Conservation (phyloP, 1,139 yeast species). For the Geotrichum klebahnii region DNA sequence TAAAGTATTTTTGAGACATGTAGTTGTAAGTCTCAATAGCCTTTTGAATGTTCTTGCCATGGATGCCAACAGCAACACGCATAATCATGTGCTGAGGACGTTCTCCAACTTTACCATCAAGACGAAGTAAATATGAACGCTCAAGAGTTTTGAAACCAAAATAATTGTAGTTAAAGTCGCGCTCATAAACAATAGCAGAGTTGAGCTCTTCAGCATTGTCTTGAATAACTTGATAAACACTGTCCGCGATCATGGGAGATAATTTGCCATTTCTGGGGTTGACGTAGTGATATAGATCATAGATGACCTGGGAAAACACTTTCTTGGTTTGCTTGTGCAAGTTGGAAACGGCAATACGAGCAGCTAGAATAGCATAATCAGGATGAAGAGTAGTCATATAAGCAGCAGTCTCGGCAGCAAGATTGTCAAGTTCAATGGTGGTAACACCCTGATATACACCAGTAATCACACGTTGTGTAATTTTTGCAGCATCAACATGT, state of each 20-base stretch:
- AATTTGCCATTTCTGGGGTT: constrained; percentile 72
- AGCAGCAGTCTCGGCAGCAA: constrained; percentile 97
- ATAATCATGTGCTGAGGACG: constrained; percentile 86
- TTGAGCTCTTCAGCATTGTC: constrained; percentile 66
- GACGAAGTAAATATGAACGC: constrained; percentile 71
- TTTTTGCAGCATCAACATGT: constrained; percentile 83
- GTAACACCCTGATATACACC: constrained; percentile 96
- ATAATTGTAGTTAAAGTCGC: constrained; percentile 78
- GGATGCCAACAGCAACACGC: constrained; percentile 89
- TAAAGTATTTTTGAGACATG: constrained; percentile 80
- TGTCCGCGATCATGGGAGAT: constrained; percentile 79
- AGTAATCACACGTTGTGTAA: constrained; percentile 81
- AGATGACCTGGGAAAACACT: constrained; percentile 75
- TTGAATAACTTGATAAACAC: constrained; percentile 59
- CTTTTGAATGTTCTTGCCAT: constrained; percentile 64
- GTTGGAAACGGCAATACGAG: constrained; percentile 88
- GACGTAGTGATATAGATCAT: constrained; percentile 65
- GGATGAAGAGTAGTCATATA: constrained; percentile 96
- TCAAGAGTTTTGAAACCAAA: constrained; percentile 86
- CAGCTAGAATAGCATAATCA: constrained; percentile 90
- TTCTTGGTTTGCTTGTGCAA: constrained; percentile 91
- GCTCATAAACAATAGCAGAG: constrained; percentile 75
- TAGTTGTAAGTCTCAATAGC: constrained; percentile 76
- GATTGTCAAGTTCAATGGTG: constrained; percentile 84
- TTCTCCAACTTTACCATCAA: constrained; percentile 72